Conservation (phyloP, 1,139 yeast genomes). For the Blastobotrys arbuscula region DNA sequence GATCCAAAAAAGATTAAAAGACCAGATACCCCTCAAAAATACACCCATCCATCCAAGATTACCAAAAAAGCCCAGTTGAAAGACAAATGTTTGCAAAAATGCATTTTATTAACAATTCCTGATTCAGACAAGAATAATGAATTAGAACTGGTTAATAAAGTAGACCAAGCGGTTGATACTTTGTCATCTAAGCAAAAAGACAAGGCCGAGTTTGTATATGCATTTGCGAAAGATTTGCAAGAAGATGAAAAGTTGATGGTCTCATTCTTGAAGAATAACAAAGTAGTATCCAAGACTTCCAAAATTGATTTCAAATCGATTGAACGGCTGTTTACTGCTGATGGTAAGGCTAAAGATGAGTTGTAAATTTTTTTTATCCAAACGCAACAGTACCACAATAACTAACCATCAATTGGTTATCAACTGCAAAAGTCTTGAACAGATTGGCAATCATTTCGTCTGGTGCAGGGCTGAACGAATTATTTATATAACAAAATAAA, state of each 20-base stretch:
- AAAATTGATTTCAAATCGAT: not conserved
- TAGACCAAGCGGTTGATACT: not conserved
- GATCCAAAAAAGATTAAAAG: conserved; percentile 7
- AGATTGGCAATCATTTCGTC: conserved; percentile 35
- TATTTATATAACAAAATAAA: conserved; percentile 37
- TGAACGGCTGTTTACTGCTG: not conserved
- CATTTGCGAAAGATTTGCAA: not conserved
- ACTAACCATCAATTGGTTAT: conserved; percentile 33
- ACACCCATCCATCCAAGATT: not conserved
- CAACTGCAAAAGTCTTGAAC: conserved; percentile 32
- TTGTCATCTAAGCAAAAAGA: not conserved
- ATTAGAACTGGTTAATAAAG: not conserved
- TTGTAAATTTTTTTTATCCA: conserved; percentile 26
- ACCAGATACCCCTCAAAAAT: not conserved
- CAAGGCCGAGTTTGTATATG: not conserved
- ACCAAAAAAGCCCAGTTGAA: not conserved
- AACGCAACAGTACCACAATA: conserved; percentile 39
- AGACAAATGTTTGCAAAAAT: not conserved
- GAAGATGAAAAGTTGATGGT: not conserved
- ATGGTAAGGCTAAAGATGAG: not conserved
- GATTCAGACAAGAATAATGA: not conserved
- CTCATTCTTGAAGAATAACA: not conserved
- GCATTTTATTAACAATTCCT: not conserved
- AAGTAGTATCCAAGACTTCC: not conserved
- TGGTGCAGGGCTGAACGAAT: conserved; percentile 38